Evolutionary conservation across 306 rosid species (phyloP), one percentile per base, ranked within the genome.

Genomic region (Fragaria ananassa): DNA sequence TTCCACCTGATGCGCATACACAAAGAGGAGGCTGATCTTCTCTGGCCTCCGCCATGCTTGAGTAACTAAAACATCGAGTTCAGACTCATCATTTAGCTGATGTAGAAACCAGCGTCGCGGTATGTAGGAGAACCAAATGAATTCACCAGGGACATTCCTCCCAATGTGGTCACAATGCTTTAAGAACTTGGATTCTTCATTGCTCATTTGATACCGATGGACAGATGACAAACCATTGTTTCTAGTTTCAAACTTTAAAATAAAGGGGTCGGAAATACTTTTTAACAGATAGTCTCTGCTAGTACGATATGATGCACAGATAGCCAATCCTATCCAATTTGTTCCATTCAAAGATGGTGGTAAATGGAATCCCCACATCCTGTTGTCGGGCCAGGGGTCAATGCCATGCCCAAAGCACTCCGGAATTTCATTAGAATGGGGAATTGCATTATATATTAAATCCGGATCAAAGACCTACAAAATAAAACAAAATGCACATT

Each of bases 41-140:
- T 37, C 41, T 1, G 41, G 41, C 41, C 7, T 37, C 41, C 41
- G 5, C 41, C 41, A 37, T 37, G 41, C 1, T 1, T 42, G 10
- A 1, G 46, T 42, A 42, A 42, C 2, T 7, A 4, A 3, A 11
- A 0, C 35, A 0, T 0, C 4, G 34, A 31, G 3, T 31, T 2
- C 3, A 31, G 34, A 31, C 34, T 31, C 34, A 31, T 3, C 68
- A 62, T 62, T 62, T 31, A 62, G 3, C 68, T 29, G 68, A 62
- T 63, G 31, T 1, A 35, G 5, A 60, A 74, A 61, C 71, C 71
- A 74, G 1, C 12, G n/a, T 21, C 74, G 44, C 15, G 74, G 80
- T 66, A 76, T 76, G 64, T 61, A 21, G 27, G 58, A 60, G 15
- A 78, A 3, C 63, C 65, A 77, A 39, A 77, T 17, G 13, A n/a